Evolutionary conservation across 2,329 filamentous ascomycete genomes (phyloP), one percentile per base, ranked within the genome.

Genomic region (Stemphylium lycopersici): DNA sequence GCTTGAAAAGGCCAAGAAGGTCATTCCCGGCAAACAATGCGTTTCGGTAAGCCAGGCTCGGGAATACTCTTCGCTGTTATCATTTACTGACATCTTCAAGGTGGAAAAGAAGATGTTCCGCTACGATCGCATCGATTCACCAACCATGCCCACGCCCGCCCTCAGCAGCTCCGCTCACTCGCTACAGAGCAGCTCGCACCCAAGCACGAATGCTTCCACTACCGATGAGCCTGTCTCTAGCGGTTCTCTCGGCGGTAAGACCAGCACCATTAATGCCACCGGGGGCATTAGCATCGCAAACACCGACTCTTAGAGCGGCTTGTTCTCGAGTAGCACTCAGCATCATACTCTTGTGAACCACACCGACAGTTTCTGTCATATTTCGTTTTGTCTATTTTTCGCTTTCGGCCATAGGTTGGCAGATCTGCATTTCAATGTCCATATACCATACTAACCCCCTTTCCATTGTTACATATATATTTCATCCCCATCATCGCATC

Each of bases 121-220:
- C 37, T 76, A 75, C 53, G 71, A 75, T 38, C 67, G 67, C 29
- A 60, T 66, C 32, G 69, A 75, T 47, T 67, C 66, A 18, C 64
- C 67, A 6, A 67, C 63, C 0, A 63, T 66, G 40, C 62, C 80
- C 8, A 82, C 83, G 0, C 84, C 87, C 7, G 89, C 89, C 1
- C 80, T 90, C 48, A 89, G 87, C 2, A 87, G 83, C 62, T 87
- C 88, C 64, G 84, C 84, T 34, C 89, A 89, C 68, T 90, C 86
- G 59, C 87, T 87, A 1, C 85, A 87, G 64, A 90, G 84, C 70
- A 87, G 80, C 69, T 86, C 83, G 55, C 80, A 87, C 2, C 84
- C 87, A 4, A 90, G 87, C 72, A 84, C 85, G 2, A 85, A 81
- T 59, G 80, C 80, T 33, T 87, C 85, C 66, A 83, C 84, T 44